A percentile compares a stretch with the other conserved stretches of the same genome.
Conservation (phyloP, 768 basidiomycete genomes). For the Podaxis sp. region DNA sequence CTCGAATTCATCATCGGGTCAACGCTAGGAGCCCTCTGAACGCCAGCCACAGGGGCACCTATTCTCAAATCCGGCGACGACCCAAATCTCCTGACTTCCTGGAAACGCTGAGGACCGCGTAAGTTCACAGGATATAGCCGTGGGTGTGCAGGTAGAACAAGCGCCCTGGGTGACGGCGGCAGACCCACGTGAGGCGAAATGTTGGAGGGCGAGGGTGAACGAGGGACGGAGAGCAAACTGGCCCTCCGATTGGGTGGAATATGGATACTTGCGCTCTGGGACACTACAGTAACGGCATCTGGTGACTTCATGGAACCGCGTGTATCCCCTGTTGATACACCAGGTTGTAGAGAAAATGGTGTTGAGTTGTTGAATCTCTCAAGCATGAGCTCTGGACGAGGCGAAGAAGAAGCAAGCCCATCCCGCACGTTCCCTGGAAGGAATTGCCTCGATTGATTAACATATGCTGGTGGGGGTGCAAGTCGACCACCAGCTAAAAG, state of each 20-base stretch:
- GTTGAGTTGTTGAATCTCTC: not conserved
- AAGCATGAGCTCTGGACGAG: not conserved
- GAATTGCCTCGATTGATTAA: not conserved
- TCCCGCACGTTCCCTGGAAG: not conserved
- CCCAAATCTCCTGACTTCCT: slow-evolving; percentile 16
- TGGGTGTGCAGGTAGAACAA: slow-evolving; percentile 24
- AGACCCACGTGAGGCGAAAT: slow-evolving; percentile 20
- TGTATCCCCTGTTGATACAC: not conserved
- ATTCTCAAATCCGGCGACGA: slow-evolving; percentile 9
- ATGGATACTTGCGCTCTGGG: slow-evolving; percentile 10
- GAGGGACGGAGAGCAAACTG: slow-evolving; percentile 25
- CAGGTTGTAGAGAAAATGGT: not conserved
- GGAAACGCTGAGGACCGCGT: slow-evolving; percentile 7
- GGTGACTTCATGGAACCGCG: not conserved
- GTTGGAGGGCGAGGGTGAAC: slow-evolving; percentile 24
- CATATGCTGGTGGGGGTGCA: not conserved
- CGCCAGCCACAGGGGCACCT: not conserved
- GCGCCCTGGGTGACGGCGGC: slow-evolving; percentile 26
- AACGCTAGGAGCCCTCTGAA: not conserved
- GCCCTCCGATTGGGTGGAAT: slow-evolving; percentile 8
- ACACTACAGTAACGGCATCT: not conserved
- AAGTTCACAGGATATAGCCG: slow-evolving; percentile 19
- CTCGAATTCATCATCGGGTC: not conserved
- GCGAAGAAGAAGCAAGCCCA: not conserved
- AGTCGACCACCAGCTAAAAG: not conserved